These are phyloP conservation scores for Boletus pseudopeckii DNA, from an alignment of 768 basidiomycete genomes.

Conservation along the genomic window DNA sequence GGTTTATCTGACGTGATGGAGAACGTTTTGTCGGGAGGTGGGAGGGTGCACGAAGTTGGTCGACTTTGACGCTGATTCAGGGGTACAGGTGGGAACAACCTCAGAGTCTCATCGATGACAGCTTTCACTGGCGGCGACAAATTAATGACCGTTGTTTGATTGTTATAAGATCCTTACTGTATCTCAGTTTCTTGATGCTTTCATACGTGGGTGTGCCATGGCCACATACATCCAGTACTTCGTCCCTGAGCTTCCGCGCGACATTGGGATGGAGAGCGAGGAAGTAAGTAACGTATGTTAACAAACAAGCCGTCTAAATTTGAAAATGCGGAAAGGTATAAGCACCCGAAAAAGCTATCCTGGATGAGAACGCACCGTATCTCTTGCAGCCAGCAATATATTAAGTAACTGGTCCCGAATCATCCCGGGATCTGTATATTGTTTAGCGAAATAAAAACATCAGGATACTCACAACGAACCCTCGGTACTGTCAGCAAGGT, in stretches of 20 bases:
- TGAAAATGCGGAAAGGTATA: neutral
- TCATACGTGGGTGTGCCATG: conserved; percentile 51
- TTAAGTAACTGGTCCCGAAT: conserved; percentile 79
- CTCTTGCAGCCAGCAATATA: conserved; percentile 72
- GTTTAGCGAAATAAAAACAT: conserved; percentile 3
- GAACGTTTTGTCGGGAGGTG: conserved; percentile 50
- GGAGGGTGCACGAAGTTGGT: conserved; percentile 45
- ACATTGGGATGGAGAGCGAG: conserved; percentile 64
- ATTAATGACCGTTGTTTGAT: conserved; percentile 4
- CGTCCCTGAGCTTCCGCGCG: conserved; percentile 48
- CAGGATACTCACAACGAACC: conserved; percentile 36
- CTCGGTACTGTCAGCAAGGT: conserved; percentile 62
- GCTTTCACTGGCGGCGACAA: conserved; percentile 52
- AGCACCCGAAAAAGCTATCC: neutral
- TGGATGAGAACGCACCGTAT: conserved; percentile 52
- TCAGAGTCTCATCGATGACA: conserved; percentile 74
- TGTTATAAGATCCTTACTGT: conserved; percentile 44
- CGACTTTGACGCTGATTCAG: conserved; percentile 65
- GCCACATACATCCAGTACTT: conserved; percentile 59
- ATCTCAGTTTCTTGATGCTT: conserved; percentile 56
- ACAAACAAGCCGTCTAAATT: conserved; percentile 58
- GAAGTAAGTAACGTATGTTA: conserved; percentile 71
- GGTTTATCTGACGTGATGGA: conserved; percentile 34
- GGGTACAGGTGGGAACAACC: conserved; percentile 78
- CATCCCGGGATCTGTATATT: conserved; percentile 49